Conservation (phyloP, 768 basidiomycete species). For the Pseudohyphozyma bogoriensis region DNA sequence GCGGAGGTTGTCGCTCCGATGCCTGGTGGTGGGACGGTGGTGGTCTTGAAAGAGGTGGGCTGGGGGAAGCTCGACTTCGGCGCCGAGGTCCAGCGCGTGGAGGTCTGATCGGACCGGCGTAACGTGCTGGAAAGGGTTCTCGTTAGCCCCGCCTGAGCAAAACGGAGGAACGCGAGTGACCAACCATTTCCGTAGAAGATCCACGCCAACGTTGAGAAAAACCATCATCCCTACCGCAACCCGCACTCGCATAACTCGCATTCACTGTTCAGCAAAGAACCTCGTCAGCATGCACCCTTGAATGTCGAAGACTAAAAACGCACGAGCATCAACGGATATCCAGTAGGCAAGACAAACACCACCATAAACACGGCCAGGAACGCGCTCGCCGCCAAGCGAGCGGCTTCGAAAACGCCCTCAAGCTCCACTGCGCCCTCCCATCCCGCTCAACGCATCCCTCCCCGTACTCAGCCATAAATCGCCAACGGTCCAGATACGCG, state of each 20-base stretch:
- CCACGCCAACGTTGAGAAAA: conserved; percentile 37
- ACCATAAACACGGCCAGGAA: conserved; percentile 34
- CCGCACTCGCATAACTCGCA: conserved; percentile 37
- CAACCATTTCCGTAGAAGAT: conserved; percentile 37
- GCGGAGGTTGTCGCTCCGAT: conserved; percentile 8
- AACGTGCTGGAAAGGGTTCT: conserved; percentile 28
- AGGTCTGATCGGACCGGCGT: conserved; percentile 41
- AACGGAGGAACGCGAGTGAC: not conserved
- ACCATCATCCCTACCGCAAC: conserved; percentile 35
- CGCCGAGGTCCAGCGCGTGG: conserved; percentile 41
- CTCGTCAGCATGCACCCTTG: not conserved
- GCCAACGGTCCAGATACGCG: conserved; percentile 34
- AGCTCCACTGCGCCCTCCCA: conserved; percentile 39
- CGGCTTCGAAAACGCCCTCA: conserved; percentile 36
- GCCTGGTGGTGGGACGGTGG: not conserved
- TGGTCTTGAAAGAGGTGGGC: not conserved
- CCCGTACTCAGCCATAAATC: conserved; percentile 27
- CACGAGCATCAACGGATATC: conserved; percentile 34
- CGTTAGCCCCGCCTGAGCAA: not conserved
- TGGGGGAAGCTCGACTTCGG: conserved; percentile 38
- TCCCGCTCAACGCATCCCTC: conserved; percentile 34
- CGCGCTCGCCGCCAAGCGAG: conserved; percentile 29
- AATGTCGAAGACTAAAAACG: conserved; percentile 1
- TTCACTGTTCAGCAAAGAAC: conserved; percentile 26
- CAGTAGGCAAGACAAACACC: conserved; percentile 35